Evolutionary conservation across 208 protist genomes (phyloP).

Genomic region (Trypanosoma platydactyli): DNA sequence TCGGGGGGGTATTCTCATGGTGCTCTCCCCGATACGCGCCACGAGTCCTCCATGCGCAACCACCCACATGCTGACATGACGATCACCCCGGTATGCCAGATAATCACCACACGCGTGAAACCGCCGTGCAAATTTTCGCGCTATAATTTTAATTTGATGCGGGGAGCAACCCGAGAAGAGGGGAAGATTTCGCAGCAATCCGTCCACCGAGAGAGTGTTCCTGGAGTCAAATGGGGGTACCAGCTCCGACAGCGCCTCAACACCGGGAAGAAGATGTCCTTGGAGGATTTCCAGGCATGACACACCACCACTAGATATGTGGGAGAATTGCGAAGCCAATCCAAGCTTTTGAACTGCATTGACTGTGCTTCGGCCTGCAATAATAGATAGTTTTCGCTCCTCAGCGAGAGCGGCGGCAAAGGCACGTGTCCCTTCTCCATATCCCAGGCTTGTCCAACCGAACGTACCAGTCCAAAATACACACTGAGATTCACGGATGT

Average conservation of each 20-base stretch:
- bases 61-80: slow-evolving; percentile 62
- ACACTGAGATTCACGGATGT: slow-evolving; percentile 80
- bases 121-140: slow-evolving; percentile 63
- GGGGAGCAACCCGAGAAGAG: slow-evolving; percentile 76
- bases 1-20: slow-evolving; percentile 50
- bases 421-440: slow-evolving; percentile 59
- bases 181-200: slow-evolving; percentile 63
- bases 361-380: slow-evolving; percentile 57
- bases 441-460: slow-evolving; percentile 94
- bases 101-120: slow-evolving; percentile 73
- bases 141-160: slow-evolving; percentile 60
- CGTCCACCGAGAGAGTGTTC: slow-evolving; percentile 48
- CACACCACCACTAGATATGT: slow-evolving; percentile 98
- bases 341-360: slow-evolving; percentile 38
- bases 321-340: slow-evolving; percentile 69
- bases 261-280: slow-evolving; percentile 88
- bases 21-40: slow-evolving; percentile 50
- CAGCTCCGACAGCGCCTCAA: slow-evolving; percentile 83
- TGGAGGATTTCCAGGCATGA: slow-evolving; percentile 98
- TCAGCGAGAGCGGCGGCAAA: slow-evolving; percentile 61
- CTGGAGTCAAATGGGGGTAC: slow-evolving; percentile 33
- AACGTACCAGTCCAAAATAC: slow-evolving; percentile 95
- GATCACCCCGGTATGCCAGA: slow-evolving; percentile 57
- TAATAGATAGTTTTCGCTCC: slow-evolving; percentile 52
- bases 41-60: slow-evolving; percentile 67